Percentiles rank a stretch among this genome's conserved stretches.
These are phyloP conservation scores for Hura crepitans DNA, from an alignment of 441 rosid species.

Conservation along the genomic window DNA sequence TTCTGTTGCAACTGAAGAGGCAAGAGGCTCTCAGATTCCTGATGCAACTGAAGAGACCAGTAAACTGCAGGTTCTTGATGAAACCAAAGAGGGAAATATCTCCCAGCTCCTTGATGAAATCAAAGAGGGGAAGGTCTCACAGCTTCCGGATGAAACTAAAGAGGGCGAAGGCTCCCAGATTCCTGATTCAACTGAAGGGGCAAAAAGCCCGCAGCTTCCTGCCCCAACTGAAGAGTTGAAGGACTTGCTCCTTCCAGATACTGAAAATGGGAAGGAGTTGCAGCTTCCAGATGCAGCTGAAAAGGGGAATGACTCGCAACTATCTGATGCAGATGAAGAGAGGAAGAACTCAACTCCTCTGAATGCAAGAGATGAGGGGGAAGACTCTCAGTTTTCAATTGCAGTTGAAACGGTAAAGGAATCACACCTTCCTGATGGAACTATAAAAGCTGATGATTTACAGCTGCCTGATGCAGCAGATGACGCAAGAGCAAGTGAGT, in stretches of 20 bases:
- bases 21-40: neutral
- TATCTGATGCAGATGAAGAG: conserved; percentile 3
- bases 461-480: neutral
- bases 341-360: conserved; percentile 5
- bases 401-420: conserved; percentile 1
- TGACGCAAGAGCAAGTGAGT: conserved; percentile 11
- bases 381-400: conserved; percentile 8
- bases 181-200: conserved; percentile 19
- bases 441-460: neutral
- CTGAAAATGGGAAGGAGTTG: neutral
- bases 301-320: neutral
- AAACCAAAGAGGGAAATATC: neutral
- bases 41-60: conserved; percentile 8
- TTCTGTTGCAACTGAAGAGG: conserved; percentile 5
- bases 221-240: conserved; percentile 16
- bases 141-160: conserved; percentile 11
- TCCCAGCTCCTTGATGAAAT: neutral
- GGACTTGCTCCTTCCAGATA: conserved; percentile 4
- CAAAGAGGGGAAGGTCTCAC: neutral
- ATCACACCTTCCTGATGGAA: conserved; percentile 8
- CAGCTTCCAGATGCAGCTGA: conserved; percentile 9
- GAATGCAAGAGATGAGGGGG: neutral
- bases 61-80: conserved; percentile 12
- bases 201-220: neutral
- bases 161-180: conserved; percentile 15